These are phyloP conservation scores for Fusarium longipes DNA, from an alignment of 2,329 filamentous ascomycete genomes.

Conservation along the genomic window DNA sequence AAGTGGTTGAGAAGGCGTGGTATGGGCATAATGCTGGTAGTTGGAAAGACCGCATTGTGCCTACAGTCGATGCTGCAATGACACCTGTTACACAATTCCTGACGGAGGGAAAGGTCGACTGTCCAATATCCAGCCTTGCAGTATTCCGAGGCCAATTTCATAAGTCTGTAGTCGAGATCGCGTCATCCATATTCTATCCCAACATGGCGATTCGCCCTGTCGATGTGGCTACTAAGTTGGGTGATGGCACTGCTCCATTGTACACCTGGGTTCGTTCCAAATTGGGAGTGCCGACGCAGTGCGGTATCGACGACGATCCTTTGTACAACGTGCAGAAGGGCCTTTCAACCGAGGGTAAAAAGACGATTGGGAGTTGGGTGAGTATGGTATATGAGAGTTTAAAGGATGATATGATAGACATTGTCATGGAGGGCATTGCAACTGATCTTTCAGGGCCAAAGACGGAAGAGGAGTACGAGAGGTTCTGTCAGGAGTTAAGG, in stretches of 20 bases:
- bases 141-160: conserved; percentile 40
- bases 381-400: conserved; percentile 50
- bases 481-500: conserved; percentile 35
- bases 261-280: conserved; percentile 48
- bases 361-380: conserved; percentile 51
- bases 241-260: conserved; percentile 47
- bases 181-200: conserved; percentile 46
- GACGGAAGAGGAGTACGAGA: conserved; percentile 39
- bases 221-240: conserved; percentile 45
- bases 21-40: conserved; percentile 44
- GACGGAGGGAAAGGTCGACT: conserved; percentile 32
- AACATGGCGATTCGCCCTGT: conserved; percentile 37
- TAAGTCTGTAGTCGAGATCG: conserved; percentile 29
- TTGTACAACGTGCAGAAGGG: conserved; percentile 43
- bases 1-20: conserved; percentile 43
- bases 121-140: conserved; percentile 41
- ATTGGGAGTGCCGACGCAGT: conserved; percentile 47
- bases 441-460: conserved; percentile 30
- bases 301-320: conserved; percentile 49
- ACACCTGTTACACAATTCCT: conserved; percentile 46
- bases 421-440: conserved; percentile 45
- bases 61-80: conserved; percentile 45
- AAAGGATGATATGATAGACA: conserved; percentile 44
- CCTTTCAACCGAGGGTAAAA: conserved; percentile 41
- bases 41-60: conserved; percentile 47